A percentile compares a stretch with the other conserved stretches of the same genome.
phyloP scores from a whole-genome alignment of 306 rosid genomes.

The Acacia confusa region DNA sequence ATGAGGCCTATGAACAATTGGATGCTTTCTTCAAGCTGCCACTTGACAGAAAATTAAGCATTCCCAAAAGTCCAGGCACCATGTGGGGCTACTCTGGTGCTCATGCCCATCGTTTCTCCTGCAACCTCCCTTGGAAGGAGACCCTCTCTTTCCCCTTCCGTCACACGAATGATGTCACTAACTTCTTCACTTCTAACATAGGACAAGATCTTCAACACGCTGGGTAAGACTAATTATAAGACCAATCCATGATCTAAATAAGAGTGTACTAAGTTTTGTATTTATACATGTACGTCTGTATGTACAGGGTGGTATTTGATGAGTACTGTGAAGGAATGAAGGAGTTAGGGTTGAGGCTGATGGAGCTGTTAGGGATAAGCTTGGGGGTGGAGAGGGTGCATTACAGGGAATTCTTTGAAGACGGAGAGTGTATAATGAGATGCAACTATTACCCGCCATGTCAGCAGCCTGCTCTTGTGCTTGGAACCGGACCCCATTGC shows the following conservation, averaged over 20 bases:
- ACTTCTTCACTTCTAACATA: constrained; percentile 41
- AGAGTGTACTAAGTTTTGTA: too few relatives aligned
- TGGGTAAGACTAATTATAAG: constrained; percentile 40
- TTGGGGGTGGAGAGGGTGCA: constrained; percentile 50
- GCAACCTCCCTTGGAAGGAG: constrained; percentile 80
- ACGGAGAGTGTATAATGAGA: constrained; percentile 57
- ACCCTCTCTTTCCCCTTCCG: constrained; percentile 60
- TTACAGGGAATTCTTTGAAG: constrained; percentile 54
- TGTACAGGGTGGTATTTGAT: constrained; percentile 43
- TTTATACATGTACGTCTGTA: too few relatives aligned
- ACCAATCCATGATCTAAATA: too few relatives aligned
- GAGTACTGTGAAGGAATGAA: constrained; percentile 65
- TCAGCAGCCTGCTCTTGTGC: constrained; percentile 40
- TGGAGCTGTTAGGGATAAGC: constrained; percentile 63
- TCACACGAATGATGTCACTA: constrained; percentile 24
- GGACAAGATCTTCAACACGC: constrained; percentile 46
- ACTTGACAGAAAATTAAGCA: constrained; percentile 30
- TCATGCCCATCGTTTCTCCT: constrained; percentile 62
- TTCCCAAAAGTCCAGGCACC: constrained; percentile 25
- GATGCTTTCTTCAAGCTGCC: constrained; percentile 55
- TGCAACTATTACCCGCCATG: constrained; percentile 69
- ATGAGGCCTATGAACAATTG: constrained; percentile 41
- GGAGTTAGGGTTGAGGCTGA: constrained; percentile 42
- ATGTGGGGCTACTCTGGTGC: constrained; percentile 69
- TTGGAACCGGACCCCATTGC: constrained; percentile 80